phyloP scores from a whole-genome alignment of 208 protist species.

The Acanthamoeba healyi region DNA sequence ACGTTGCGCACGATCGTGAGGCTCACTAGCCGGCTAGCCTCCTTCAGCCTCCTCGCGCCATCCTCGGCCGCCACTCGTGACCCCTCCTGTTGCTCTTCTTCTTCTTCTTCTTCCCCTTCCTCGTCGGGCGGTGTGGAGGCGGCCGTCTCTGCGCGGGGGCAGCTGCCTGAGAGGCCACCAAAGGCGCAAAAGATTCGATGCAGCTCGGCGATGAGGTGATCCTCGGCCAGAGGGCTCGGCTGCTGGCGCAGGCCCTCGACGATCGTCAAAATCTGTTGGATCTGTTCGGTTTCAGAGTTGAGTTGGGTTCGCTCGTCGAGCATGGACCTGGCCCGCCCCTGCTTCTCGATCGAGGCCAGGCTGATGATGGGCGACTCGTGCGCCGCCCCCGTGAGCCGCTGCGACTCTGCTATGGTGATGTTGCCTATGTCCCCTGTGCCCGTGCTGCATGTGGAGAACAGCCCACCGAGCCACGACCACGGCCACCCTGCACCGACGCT shows the following conservation, averaged over 20 bases:
- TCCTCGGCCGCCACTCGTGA: too few species aligned
- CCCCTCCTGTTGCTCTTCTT: too few species aligned
- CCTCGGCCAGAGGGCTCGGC: not conserved
- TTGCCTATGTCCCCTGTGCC: not conserved
- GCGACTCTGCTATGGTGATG: not conserved
- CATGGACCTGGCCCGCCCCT: not conserved
- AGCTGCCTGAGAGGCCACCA: not conserved
- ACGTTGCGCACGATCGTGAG: constrained; percentile 5
- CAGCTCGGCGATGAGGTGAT: not conserved
- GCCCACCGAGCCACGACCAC: not conserved
- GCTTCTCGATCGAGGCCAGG: constrained; percentile 1
- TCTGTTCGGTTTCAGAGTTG: constrained; percentile 28
- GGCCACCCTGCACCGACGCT: not conserved
- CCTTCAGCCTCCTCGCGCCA: too few species aligned
- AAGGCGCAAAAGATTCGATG: not conserved
- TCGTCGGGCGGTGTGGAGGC: too few species aligned
- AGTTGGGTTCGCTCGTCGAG: not conserved
- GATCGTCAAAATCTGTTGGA: constrained; percentile 23
- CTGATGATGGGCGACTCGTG: constrained; percentile 9
- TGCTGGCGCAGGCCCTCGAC: not conserved
- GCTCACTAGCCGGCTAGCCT: not conserved
- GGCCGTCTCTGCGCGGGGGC: too few species aligned
- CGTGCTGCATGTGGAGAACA: not conserved
- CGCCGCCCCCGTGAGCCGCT: not conserved
- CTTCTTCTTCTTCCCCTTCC: too few species aligned